Percentiles rank a stretch among this genome's conserved stretches.
Conservation (phyloP, 192 early-diverging fungal genomes). For the Mortierella claussenii region DNA sequence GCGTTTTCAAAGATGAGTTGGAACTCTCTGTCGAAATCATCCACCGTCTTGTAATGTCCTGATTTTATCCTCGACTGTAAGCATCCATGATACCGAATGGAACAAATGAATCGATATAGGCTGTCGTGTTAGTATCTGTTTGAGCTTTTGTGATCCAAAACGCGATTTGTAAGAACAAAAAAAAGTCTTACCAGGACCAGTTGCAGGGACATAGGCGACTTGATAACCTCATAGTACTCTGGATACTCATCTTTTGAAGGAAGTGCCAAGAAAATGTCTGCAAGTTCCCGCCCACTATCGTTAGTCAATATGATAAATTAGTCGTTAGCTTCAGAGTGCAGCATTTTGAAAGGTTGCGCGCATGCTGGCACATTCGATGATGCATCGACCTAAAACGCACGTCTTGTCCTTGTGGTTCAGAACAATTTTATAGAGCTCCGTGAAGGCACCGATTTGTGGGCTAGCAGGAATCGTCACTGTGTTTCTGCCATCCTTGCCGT, state of each 20-base stretch:
- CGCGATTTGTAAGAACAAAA: too few species aligned
- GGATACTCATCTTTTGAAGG: constrained; percentile 84
- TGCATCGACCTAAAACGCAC: constrained; percentile 20
- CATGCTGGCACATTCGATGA: too few species aligned
- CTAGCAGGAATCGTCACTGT: constrained; percentile 18
- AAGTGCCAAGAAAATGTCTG: constrained; percentile 83
- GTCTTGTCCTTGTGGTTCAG: constrained; percentile 58
- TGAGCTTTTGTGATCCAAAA: too few species aligned
- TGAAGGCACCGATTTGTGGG: constrained; percentile 40
- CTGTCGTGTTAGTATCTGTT: too few species aligned
- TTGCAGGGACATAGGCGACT: constrained; percentile 80
- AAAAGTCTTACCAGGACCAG: constrained; percentile 63
- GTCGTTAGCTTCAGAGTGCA: constrained; percentile 21
- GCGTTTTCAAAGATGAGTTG: constrained; percentile 89
- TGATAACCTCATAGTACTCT: constrained; percentile 90
- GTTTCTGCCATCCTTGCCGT: constrained; percentile 33
- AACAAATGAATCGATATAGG: neutral
- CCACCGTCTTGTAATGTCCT: constrained; percentile 73
- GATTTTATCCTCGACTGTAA: constrained; percentile 68
- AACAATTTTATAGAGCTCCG: constrained; percentile 54
- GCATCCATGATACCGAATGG: neutral
- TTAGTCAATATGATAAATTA: neutral
- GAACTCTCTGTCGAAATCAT: constrained; percentile 83
- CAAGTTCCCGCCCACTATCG: constrained; percentile 66
- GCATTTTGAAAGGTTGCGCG: too few species aligned